Evolutionary conservation across 202 grass and related monocot genomes (phyloP).

Genomic region (Musa balbisiana): DNA sequence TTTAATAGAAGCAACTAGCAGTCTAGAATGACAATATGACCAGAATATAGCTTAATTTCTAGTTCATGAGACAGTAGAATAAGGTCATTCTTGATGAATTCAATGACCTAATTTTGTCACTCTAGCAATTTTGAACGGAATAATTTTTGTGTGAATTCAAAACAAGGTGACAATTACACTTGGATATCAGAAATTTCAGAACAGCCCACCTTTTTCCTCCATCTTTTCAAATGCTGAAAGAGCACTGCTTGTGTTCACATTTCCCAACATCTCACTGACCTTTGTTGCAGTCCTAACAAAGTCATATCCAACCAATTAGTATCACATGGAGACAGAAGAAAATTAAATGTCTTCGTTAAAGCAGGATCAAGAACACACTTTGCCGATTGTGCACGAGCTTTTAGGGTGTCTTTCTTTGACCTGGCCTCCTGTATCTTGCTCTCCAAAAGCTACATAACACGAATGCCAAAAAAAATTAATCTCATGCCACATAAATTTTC

Average conservation of each 20-base stretch:
- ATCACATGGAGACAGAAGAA: slow-evolving; percentile 2
- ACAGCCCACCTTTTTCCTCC: slow-evolving; percentile 84
- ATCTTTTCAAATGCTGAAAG: slow-evolving; percentile 98
- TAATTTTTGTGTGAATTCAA: too few relatives aligned
- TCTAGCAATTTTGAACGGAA: too few relatives aligned
- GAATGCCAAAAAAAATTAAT: background rate
- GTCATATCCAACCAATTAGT: background rate
- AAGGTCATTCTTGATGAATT: too few relatives aligned
- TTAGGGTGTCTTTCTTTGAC: slow-evolving; percentile 96
- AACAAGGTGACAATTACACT: background rate
- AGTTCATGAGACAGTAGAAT: too few relatives aligned
- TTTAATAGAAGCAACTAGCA: too few relatives aligned
- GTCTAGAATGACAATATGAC: too few relatives aligned
- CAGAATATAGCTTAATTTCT: too few relatives aligned
- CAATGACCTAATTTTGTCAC: too few relatives aligned
- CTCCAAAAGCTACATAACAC: slow-evolving; percentile 63
- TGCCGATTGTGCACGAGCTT: slow-evolving; percentile 96
- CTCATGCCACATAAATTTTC: background rate
- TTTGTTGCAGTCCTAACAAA: slow-evolving; percentile 72
- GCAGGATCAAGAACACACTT: slow-evolving; percentile 44
- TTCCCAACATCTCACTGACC: slow-evolving; percentile 96
- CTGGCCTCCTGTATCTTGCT: slow-evolving; percentile 91
- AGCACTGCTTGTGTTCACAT: slow-evolving; percentile 87
- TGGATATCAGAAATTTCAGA: background rate
- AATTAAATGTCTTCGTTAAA: background rate